Percentiles rank a stretch among this genome's conserved stretches.
These are phyloP conservation scores for Cystoderma amianthinum DNA, from an alignment of 768 basidiomycete species.

Conservation along the genomic window DNA sequence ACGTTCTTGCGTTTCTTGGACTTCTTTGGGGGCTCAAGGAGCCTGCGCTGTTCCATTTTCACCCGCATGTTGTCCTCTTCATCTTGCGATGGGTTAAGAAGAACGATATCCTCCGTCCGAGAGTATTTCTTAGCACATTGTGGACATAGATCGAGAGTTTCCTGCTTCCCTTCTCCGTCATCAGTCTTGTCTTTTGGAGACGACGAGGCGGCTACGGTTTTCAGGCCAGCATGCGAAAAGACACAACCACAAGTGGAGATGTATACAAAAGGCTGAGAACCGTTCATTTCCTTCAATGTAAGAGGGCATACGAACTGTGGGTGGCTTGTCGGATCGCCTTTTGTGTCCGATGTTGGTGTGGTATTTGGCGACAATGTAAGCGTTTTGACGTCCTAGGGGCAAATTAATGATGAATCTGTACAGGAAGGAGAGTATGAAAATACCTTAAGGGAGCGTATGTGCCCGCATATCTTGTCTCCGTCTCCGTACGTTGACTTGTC, in stretches of 20 bases:
- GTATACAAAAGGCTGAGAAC: constrained; percentile 82
- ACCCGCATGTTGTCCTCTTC: constrained; percentile 54
- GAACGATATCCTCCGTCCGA: constrained; percentile 42
- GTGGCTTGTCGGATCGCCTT: constrained; percentile 28
- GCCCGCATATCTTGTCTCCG: constrained; percentile 87
- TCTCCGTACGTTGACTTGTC: constrained; percentile 84
- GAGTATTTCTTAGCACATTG: constrained; percentile 73
- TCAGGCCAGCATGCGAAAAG: constrained; percentile 80
- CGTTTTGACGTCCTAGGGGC: constrained; percentile 72
- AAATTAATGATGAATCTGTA: background rate
- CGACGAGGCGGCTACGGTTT: constrained; percentile 43
- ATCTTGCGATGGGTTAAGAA: constrained; percentile 65
- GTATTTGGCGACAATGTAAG: constrained; percentile 78
- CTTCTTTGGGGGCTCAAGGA: constrained; percentile 50
- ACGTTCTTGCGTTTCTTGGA: constrained; percentile 55
- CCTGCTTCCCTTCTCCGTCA: constrained; percentile 20
- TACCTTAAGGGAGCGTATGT: constrained; percentile 87
- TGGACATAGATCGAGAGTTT: constrained; percentile 56
- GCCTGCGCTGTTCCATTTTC: constrained; percentile 51
- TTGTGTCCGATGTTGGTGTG: constrained; percentile 30
- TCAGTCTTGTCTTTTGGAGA: constrained; percentile 14
- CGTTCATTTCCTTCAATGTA: constrained; percentile 93
- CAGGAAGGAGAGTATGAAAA: constrained; percentile 1
- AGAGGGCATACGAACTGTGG: constrained; percentile 87
- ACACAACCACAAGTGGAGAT: constrained; percentile 84